Evolutionary conservation across 1,139 yeast species (phyloP), one percentile per base, ranked within the genome.

Genomic region (Pichia terricola): DNA sequence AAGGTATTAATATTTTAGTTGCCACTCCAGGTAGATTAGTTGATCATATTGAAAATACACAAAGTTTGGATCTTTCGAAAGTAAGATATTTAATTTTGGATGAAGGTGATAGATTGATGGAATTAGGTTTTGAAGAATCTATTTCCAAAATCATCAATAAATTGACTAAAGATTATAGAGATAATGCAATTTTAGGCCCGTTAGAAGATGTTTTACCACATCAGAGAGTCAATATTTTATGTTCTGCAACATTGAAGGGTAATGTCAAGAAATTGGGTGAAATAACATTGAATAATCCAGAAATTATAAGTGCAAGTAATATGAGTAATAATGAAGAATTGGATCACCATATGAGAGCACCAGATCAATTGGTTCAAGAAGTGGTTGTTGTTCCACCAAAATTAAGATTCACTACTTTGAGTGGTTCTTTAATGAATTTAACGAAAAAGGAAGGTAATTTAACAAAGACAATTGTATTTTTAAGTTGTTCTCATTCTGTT

Each of bases 91-190:
- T 89, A 31, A 79, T 91, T 22, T 64, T 91, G 50, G 98, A 91
- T 65, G 98, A 91, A 70, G 98, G 97, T 61, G 98, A 91, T 65
- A 76, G 89, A 53, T 72, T 91, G 56, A 86, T 91, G 75, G 98
- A 91, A 57, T 70, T 91, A 47, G 98, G 98, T 1, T 91, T 91
- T 58, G 96, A 91, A 63, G 96, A 91, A 59, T 85, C 96, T 1
- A 80, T 91, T 48, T 72, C 86, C 27, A 77, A 81, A 50, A 88
- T 91, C 50, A 68, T 94, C 41, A 70, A 70, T 38, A 69, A 72
- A 46, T 73, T 87, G 42, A 72, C 79, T 30, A 63, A 64, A 37
- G 61, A 60, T 27, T 70, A 73, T 9, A 61, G 61, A 40, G 67
- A 80, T 26, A 53, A 61, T 37, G 43, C 42, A 16, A 32, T 26